These are phyloP conservation scores for Physcomitrellopsis africana DNA, from an alignment of 225 moss, liverwort and hornwort species.

Conservation along the genomic window DNA sequence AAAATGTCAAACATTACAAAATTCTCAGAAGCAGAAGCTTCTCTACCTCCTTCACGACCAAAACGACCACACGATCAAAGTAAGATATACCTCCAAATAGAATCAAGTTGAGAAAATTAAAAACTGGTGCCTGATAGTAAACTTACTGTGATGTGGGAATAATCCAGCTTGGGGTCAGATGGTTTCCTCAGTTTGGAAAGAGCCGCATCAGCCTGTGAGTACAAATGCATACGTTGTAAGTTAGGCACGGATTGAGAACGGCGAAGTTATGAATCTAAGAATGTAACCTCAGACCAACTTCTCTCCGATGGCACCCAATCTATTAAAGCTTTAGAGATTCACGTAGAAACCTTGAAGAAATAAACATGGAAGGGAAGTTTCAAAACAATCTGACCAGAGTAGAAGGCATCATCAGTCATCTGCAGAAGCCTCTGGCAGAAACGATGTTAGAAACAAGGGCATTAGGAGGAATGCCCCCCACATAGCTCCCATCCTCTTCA, in stretches of 20 bases:
- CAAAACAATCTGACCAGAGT: background rate
- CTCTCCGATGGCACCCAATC: background rate
- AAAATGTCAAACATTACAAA: background rate
- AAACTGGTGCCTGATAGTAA: background rate
- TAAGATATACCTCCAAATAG: slow-evolving; percentile 8
- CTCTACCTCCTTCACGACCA: background rate
- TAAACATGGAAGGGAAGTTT: background rate
- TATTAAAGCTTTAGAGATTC: background rate
- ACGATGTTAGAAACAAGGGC: slow-evolving; percentile 35
- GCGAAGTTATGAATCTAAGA: slow-evolving; percentile 1
- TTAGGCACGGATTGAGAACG: background rate
- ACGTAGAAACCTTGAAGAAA: background rate
- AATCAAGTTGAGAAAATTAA: slow-evolving; percentile 4
- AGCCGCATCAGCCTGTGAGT: slow-evolving; percentile 59
- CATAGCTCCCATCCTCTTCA: slow-evolving; percentile 33
- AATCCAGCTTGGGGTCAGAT: slow-evolving; percentile 83
- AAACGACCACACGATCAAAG: no score
- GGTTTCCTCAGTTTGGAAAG: slow-evolving; percentile 70
- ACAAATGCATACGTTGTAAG: slow-evolving; percentile 14
- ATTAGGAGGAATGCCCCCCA: slow-evolving; percentile 17
- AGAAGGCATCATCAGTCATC: slow-evolving; percentile 38
- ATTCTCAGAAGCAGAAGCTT: slow-evolving; percentile 10
- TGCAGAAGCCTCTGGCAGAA: slow-evolving; percentile 37
- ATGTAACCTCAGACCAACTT: background rate
- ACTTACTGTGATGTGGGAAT: slow-evolving; percentile 75